Base-by-base conservation (phyloP, 2,329 filamentous ascomycete species). In the Ramularia collo-cygni region DNA sequence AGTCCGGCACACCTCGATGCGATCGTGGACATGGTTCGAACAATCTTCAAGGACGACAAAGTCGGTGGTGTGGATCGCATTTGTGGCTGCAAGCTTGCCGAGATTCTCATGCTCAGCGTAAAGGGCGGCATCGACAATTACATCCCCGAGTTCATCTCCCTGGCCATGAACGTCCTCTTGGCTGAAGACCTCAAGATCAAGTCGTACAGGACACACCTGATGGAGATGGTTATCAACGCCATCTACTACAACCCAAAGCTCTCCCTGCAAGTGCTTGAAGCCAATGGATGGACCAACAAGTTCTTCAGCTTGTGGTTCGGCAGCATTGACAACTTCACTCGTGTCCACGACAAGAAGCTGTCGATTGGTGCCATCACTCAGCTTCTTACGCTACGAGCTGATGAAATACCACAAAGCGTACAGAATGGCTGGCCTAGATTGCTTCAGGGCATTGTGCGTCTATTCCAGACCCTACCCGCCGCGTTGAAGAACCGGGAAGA, bases 241-340 rank as follows among this genome's bases (percentile, higher is more conserved):
- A 88, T 96, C 56, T 94, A 96, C 73, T 98, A 98, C 73, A 95
- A 95, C 69, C 89, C 92, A 1, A 67, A 83, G 31, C 73, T 95
- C 44, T 77, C 88, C 16, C 75, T 98, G 15, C 82, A 88, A 47
- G 79, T 95, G 27, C 75, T 98, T n/a, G 92, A 98, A 68, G 69
- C 74, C 38, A 90, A 93, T 57, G 83, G 79, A 45, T 95, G 89
- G 90, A 96, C 92, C 5, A 96, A 96, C 68, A 93, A 93, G 61
- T 98, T 98, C 70, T 98, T 98, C 72, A 95, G 86, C 65, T 70
- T 93, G 43, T 98, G 92, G 92, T 98, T 98, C 64, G 86, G 86
- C 29, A 93, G 82, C 67, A 98, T 98, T 69, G 84, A 94, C 47
- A 82, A 79, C 57, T 96, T 98, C 68, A 85, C 79, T 37, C 78